Conservation (phyloP, 495 filamentous ascomycete species). For the Aspergillus steynii region DNA sequence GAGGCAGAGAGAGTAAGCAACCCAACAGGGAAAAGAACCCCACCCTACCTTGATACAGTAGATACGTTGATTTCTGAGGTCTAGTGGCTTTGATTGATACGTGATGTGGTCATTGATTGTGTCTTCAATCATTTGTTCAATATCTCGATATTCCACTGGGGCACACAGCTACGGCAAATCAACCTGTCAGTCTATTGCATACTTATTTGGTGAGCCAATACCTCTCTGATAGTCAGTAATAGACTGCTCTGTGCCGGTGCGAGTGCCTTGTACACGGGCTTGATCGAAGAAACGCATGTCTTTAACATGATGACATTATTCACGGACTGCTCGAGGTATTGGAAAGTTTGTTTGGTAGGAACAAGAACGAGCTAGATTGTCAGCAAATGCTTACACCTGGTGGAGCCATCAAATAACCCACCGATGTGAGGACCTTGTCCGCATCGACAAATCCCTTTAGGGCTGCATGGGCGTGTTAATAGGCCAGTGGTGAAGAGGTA, state of each 20-base stretch:
- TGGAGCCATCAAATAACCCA: slow-evolving; percentile 14
- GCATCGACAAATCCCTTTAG: slow-evolving; percentile 68
- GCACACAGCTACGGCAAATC: slow-evolving; percentile 55
- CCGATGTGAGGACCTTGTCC: slow-evolving; percentile 40
- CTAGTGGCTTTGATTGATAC: slow-evolving; percentile 78
- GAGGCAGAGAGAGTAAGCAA: neutral
- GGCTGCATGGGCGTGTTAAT: slow-evolving; percentile 39
- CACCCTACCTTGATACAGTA: slow-evolving; percentile 79
- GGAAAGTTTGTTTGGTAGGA: slow-evolving; percentile 63
- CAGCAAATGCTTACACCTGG: slow-evolving; percentile 14
- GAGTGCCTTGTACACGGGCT: slow-evolving; percentile 67
- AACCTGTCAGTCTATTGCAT: slow-evolving; percentile 8
- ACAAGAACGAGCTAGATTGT: slow-evolving; percentile 62
- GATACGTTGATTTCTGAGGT: slow-evolving; percentile 86
- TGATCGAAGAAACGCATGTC: slow-evolving; percentile 68
- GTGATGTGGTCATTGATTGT: slow-evolving; percentile 80
- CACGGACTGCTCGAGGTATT: slow-evolving; percentile 73
- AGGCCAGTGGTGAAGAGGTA: neutral
- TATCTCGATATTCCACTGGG: slow-evolving; percentile 55
- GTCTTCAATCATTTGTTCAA: slow-evolving; percentile 63
- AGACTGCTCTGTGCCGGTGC: slow-evolving; percentile 63
- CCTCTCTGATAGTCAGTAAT: slow-evolving; percentile 63
- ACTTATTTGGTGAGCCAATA: slow-evolving; percentile 22
- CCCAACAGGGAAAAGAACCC: neutral
- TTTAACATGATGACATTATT: slow-evolving; percentile 90